Conservation (phyloP, 2,329 filamentous ascomycete genomes). For the Colletotrichum sp. region DNA sequence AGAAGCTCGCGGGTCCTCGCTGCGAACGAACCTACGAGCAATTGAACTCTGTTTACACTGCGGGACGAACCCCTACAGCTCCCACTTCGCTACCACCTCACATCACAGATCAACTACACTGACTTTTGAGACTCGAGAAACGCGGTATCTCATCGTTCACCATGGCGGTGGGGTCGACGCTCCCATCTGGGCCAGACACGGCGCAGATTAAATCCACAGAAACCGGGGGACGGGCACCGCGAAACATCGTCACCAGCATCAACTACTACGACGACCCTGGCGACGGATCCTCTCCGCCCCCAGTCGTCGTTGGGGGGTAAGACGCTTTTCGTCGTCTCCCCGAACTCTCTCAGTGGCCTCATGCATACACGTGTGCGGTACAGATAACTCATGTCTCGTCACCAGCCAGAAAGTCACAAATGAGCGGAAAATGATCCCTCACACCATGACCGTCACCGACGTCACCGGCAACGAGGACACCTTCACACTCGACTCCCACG, state of each 20-base stretch:
- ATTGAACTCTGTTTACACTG: not conserved
- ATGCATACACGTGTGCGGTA: not conserved
- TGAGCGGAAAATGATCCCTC: conserved; percentile 70
- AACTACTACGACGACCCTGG: conserved; percentile 25
- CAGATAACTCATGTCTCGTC: not conserved
- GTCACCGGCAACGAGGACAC: conserved; percentile 70
- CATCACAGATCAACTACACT: not conserved
- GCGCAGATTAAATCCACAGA: not conserved
- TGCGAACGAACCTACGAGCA: not conserved
- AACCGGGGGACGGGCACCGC: not conserved
- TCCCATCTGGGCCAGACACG: not conserved
- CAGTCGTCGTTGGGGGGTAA: conserved; percentile 24
- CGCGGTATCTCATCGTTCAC: not conserved
- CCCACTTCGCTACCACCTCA: not conserved
- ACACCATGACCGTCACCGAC: conserved; percentile 59
- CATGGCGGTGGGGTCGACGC: not conserved
- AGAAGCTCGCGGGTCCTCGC: not conserved
- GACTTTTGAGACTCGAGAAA: not conserved
- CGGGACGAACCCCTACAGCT: not conserved
- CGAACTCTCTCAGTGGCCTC: not conserved
- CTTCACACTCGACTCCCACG: conserved; percentile 58
- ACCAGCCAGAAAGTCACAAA: conserved; percentile 59
- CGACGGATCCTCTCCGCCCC: conserved; percentile 22
- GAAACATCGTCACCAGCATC: conserved; percentile 17
- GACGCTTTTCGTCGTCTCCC: conserved; percentile 5